Conservation (phyloP, 345 rosid genomes). For the Microthlaspi erraticum region DNA sequence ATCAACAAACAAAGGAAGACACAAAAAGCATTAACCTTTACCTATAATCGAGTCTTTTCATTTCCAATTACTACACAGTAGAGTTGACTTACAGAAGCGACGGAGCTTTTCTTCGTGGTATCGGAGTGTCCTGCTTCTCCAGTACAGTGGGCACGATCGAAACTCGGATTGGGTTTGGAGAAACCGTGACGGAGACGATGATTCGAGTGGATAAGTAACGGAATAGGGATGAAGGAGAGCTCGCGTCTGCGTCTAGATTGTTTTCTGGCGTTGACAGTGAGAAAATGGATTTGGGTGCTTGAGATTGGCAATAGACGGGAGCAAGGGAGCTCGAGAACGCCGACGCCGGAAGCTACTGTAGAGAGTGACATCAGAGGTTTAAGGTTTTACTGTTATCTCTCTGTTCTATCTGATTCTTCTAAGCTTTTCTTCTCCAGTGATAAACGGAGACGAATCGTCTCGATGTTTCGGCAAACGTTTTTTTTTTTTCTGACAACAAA, state of each 20-base stretch:
- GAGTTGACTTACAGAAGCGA: constrained; percentile 57
- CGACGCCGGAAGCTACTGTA: constrained; percentile 27
- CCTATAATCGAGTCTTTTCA: background rate
- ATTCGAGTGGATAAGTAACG: constrained; percentile 25
- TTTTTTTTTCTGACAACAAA: background rate
- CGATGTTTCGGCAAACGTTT: constrained; percentile 9
- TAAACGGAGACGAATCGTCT: constrained; percentile 15
- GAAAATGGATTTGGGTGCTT: constrained; percentile 30
- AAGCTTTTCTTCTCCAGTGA: background rate
- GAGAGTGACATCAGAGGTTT: constrained; percentile 38
- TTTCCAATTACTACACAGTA: constrained; percentile 6
- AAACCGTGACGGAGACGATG: constrained; percentile 29
- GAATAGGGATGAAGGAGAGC: constrained; percentile 28
- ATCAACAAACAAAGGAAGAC: constrained; percentile 22
- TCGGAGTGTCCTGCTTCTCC: constrained; percentile 51
- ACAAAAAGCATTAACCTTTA: constrained; percentile 23
- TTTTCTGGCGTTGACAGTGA: constrained; percentile 30
- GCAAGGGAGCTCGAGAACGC: constrained; percentile 42
- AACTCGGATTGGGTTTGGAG: constrained; percentile 37
- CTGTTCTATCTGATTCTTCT: background rate
- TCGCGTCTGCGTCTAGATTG: constrained; percentile 45
- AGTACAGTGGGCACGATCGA: constrained; percentile 31
- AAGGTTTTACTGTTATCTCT: constrained; percentile 11
- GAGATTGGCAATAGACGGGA: constrained; percentile 39
- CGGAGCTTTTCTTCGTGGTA: constrained; percentile 43